phyloP scores from a whole-genome alignment of 495 filamentous ascomycete genomes.

The Glarea lozoyensis region DNA sequence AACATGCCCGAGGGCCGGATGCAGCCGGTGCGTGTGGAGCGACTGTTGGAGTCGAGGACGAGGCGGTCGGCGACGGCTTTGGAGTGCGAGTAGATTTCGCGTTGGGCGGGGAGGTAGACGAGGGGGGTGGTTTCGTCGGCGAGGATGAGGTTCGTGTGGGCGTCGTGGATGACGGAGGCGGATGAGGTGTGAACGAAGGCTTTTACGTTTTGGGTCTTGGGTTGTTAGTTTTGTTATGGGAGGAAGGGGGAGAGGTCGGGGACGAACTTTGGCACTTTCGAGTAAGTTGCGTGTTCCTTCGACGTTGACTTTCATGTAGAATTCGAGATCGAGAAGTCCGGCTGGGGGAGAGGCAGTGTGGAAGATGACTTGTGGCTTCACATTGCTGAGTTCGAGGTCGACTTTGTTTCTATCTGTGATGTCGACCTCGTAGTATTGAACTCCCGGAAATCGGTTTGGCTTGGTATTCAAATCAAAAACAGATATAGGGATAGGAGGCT shows the following conservation, averaged over 20 bases:
- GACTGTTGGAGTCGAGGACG: constrained; percentile 69
- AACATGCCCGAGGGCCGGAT: constrained; percentile 83
- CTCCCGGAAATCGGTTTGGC: not conserved
- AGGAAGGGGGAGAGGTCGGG: no score
- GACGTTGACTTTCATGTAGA: constrained; percentile 39
- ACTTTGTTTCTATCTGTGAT: not conserved
- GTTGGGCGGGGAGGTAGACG: constrained; percentile 59
- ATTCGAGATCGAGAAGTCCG: not conserved
- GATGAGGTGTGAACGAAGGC: constrained; percentile 72
- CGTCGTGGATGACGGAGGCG: constrained; percentile 47
- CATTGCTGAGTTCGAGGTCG: not conserved
- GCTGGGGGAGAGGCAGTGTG: constrained; percentile 3
- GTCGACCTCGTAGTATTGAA: not conserved
- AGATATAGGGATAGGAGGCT: not conserved
- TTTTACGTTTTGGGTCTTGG: constrained; percentile 47
- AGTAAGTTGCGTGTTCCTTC: constrained; percentile 58
- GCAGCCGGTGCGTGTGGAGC: constrained; percentile 56
- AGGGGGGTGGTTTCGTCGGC: constrained; percentile 78
- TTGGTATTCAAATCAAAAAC: not conserved
- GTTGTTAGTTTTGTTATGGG: not conserved
- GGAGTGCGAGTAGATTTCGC: not conserved
- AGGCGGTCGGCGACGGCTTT: constrained; percentile 80
- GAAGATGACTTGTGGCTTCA: constrained; percentile 3
- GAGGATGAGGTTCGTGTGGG: constrained; percentile 51
- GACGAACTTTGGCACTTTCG: constrained; percentile 47